These are phyloP conservation scores for Rubia tinctorum DNA, from an alignment of 305 asterid genomes.

Conservation along the genomic window DNA sequence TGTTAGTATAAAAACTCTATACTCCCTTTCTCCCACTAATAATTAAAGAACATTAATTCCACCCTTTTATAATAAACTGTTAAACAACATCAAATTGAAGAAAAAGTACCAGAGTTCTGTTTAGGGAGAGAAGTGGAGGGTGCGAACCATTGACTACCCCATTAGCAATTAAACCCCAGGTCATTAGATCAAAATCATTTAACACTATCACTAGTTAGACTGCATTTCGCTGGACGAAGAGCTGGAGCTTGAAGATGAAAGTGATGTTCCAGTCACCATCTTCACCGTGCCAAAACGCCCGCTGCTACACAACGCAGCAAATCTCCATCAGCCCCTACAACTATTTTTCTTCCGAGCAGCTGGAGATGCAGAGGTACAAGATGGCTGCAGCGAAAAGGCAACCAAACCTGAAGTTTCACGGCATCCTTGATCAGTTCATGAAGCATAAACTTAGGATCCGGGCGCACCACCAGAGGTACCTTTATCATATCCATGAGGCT, in stretches of 20 bases:
- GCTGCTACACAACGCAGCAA: conserved; percentile 14
- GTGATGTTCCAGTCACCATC: conserved; percentile 16
- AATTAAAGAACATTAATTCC: too few species aligned
- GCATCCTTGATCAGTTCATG: conserved; percentile 16
- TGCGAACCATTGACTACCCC: too few species aligned
- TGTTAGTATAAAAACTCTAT: too few species aligned
- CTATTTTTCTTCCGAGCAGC: background rate
- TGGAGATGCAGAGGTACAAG: background rate
- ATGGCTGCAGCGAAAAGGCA: conserved; percentile 38
- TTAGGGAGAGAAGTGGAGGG: background rate
- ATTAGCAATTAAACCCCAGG: too few species aligned
- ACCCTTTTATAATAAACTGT: too few species aligned
- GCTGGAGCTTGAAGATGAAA: conserved; percentile 12
- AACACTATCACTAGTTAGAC: too few species aligned
- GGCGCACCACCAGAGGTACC: conserved; percentile 26
- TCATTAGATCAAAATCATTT: conserved; percentile 22
- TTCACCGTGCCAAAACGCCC: conserved; percentile 20
- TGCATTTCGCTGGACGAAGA: too few species aligned
- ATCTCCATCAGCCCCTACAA: conserved; percentile 24
- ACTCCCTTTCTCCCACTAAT: too few species aligned
- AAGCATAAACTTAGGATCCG: conserved; percentile 21
- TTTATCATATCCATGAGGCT: background rate
- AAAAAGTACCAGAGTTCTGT: too few species aligned
- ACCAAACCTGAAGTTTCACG: conserved; percentile 27
- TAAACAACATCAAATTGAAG: too few species aligned